Base-by-base conservation (phyloP, 495 filamentous ascomycete genomes). In the Xylaria grammica region DNA sequence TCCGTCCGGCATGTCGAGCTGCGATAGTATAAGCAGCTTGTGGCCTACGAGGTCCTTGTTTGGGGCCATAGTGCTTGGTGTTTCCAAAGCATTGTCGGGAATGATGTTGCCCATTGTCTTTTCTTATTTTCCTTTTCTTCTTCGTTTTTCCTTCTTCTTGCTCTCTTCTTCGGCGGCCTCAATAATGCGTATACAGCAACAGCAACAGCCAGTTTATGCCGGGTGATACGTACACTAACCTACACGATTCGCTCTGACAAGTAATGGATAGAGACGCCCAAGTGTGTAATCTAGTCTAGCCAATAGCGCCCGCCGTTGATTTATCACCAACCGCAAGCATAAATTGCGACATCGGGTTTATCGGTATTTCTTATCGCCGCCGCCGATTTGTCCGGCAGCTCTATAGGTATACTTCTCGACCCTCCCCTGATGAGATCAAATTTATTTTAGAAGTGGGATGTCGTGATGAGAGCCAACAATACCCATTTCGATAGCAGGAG, bases 11-110 rank as follows among this genome's bases (percentile, higher is more conserved):
- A 78, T 65, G 1, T 73, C 70, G 52, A 76, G 78, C 6, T 84
- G 81, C 3, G 85, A 70, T 20, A 86, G 52, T 63, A 85, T 67
- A 26, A 83, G 68, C 45, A 82, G 72, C 56, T 77, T 82, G 68
- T 82, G 79, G 59, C 77, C 76, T 48, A 69, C 69, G 36, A 82
- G 70, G 13, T 78, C 77, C 52, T 66, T 73, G 72, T 80, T 82
- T 10, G 62, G 5, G n/a, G 61, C 24, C 68, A 65, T 67, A 22
- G 19, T 11, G 42, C n/a, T n/a, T n/a, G n/a, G n/a, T n/a, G n/a
- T n/a, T n/a, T n/a, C n/a, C n/a, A n/a, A n/a, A n/a, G 19, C 11
- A 19, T 9, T 42, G 17, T 13, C 27, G 20, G 48, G 32, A 10
- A 42, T 19, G 27, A 48, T 34, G 9, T 63, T 27, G 4, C 40